Evolutionary conservation across 2,329 filamentous ascomycete genomes (phyloP), one percentile per base, ranked within the genome.

Genomic region (Alternaria arborescens): DNA sequence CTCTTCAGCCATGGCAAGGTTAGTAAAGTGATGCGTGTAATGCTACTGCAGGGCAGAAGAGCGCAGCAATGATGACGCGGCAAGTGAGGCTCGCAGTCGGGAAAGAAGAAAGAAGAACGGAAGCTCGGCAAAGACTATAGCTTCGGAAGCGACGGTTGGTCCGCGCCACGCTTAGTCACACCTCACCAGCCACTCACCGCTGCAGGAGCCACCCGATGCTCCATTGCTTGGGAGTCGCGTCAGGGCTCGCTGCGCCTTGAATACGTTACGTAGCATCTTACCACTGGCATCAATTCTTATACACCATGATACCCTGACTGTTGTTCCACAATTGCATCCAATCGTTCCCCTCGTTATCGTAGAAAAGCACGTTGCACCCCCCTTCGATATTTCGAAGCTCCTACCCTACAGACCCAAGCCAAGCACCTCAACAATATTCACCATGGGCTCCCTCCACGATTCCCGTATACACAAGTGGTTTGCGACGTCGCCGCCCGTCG

Each of bases 401-500:
- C 59, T 65, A 51, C 20, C 63, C 59, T 65, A 51, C 20, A 56
- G 22, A 50, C 44, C 53, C 38, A 62, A 18, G 56, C 60, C 50
- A 30, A 62, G 61, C 61, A 60, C 60, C 63, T 61, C 61, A 59
- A 61, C 64, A 66, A 61, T 58, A 59, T 55, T 53, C 55, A 65
- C 62, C 51, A 78, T 78, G 76, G 73, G 74, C 7, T 87, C 86
- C 55, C 82, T 87, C 75, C 85, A 89, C 73, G 81, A 88, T 51
- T 87, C 86, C 5, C 83, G 85, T 65, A 80, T 90, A 63, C 85
- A 88, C 60, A 87, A 86, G 80, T 97, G 95, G 90, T 83, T 97
- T 59, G 82, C 94, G 64, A 90, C 91, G 67, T 97, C 94, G 43
- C 95, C 95, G 14, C 95, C 95, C 1, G 89, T 93, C 70, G 93